Percentiles rank a stretch among this genome's conserved stretches.
These are phyloP conservation scores for Avena atlantica DNA, from an alignment of 176 grass and related monocot species.

Conservation along the genomic window DNA sequence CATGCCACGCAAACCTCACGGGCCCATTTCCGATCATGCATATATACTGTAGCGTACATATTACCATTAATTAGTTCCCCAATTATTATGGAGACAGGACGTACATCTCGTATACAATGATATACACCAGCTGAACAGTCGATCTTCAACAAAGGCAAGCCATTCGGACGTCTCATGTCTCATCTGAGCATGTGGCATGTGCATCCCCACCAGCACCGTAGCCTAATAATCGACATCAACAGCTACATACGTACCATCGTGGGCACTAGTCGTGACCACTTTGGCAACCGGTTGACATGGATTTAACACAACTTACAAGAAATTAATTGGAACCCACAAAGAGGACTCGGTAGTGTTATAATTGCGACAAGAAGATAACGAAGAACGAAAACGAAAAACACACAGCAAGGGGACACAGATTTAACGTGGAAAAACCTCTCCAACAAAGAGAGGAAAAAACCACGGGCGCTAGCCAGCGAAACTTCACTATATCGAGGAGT, in stretches of 20 bases:
- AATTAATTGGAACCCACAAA: background rate
- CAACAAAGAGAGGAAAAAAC: no score
- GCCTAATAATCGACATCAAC: conserved; percentile 11
- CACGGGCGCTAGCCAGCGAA: no score
- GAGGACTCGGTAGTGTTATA: no score
- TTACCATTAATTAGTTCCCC: background rate
- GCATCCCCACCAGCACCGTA: background rate
- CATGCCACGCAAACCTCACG: background rate
- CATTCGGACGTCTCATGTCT: background rate
- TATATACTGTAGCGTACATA: no score
- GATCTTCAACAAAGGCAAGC: background rate
- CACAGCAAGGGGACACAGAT: no score
- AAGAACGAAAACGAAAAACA: no score
- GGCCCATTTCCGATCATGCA: background rate
- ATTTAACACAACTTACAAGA: background rate
- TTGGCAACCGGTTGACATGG: background rate
- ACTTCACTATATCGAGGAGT: no score
- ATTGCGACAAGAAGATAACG: no score
- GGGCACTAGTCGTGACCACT: background rate
- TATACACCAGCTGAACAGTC: background rate
- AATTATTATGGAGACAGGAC: background rate
- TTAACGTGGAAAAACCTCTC: no score
- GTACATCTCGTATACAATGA: background rate
- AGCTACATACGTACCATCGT: background rate
- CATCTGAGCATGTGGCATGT: background rate